Evolutionary conservation across 441 rosid species (phyloP), one percentile per base, ranked within the genome.

Genomic region (Gossypium gossypioides): DNA sequence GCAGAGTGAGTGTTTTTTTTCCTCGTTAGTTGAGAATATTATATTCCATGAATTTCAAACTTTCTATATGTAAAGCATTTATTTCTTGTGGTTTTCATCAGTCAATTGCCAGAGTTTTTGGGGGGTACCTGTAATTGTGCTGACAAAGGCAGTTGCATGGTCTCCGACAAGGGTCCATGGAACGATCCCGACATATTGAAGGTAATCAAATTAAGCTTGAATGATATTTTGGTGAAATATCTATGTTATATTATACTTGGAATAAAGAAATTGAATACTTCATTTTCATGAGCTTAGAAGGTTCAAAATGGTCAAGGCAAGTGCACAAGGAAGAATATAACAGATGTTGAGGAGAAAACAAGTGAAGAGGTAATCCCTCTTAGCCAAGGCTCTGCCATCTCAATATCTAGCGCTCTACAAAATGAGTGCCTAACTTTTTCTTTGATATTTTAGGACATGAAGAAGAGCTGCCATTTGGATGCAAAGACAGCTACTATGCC

Each of bases 161-260:
- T 86, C 16, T 89, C 96, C 24, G 96, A 91, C 60, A 93, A 91
- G 83, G 96, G 97, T 7, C 98, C 98, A 12, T 93, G 98, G 96
- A 88, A 91, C 75, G 84, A 87, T 80, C 86, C 86, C 0, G 92
- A 91, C 13, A 83, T 88, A 52, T 51, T 87, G 54, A 88, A 87
- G 88, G 97, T 91, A 24, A n/a, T 63, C 37, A 42, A 15, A 40
- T 15, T 34, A 40, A 51, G 24, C 52, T 58, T 71, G 24, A n/a
- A 25, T 57, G 4, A 0, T 4, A 24, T 48, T 62, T 21, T 27
- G 16, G 16, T 8, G 13, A 21, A 55, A 34, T 55, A 6, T 55
- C 59, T 21, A 55, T 19, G 8, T 55, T 15, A 18, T 52, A n/a
- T 6, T 34, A 2, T 51, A 10, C 42, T 18, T 59, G 51, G 10